Conservation (phyloP, 1,284 basidiomycete species). For the Testicularia cyperi region DNA sequence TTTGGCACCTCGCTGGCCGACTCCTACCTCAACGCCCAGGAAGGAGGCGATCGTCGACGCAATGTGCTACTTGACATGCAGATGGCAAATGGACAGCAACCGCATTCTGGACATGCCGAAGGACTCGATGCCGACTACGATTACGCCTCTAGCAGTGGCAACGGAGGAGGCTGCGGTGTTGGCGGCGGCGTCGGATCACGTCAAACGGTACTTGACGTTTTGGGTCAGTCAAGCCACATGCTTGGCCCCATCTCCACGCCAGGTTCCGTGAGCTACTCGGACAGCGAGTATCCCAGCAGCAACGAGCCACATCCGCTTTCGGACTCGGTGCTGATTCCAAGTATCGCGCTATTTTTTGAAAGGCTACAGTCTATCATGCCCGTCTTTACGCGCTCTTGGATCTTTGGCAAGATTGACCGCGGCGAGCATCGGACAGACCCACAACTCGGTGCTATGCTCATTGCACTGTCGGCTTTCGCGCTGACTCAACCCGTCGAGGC, state of each 20-base stretch:
- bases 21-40: slow-evolving; percentile 41
- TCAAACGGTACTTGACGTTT: slow-evolving; percentile 33
- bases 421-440: slow-evolving; percentile 50
- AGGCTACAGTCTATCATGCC: slow-evolving; percentile 56
- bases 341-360: slow-evolving; percentile 56
- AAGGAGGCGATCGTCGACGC: slow-evolving; percentile 23
- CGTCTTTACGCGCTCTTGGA: slow-evolving; percentile 52
- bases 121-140: neutral
- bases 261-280: slow-evolving; percentile 19
- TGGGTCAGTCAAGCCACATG: slow-evolving; percentile 28
- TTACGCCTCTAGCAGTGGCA: neutral
- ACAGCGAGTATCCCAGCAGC: slow-evolving; percentile 5
- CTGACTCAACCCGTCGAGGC: slow-evolving; percentile 44
- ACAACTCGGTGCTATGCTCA: slow-evolving; percentile 53
- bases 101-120: neutral
- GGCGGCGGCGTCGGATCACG: slow-evolving; percentile 4
- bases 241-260: slow-evolving; percentile 17
- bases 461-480: slow-evolving; percentile 50
- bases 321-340: slow-evolving; percentile 46
- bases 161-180: slow-evolving; percentile 3
- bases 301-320: slow-evolving; percentile 40
- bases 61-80: slow-evolving; percentile 35
- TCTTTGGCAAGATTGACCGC: slow-evolving; percentile 46
- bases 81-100: neutral
- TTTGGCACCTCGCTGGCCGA: slow-evolving; percentile 48